Evolutionary conservation across 164 flowering plant species (phyloP), one percentile per base, ranked within the genome.

Genomic region (Brasenia schreberi): DNA sequence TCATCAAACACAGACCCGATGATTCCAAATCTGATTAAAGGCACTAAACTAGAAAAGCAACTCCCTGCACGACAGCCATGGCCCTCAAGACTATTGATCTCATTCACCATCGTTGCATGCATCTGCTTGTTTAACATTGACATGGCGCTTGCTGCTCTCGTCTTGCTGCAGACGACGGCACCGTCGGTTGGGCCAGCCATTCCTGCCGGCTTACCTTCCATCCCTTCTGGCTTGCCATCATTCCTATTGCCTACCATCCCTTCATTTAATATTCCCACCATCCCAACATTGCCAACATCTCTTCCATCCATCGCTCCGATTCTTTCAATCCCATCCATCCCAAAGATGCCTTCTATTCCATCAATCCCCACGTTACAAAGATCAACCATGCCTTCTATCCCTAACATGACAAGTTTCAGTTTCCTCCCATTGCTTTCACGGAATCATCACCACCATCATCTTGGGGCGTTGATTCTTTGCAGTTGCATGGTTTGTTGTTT

Each of bases 371-470:
- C 39, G 39, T 33, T 33, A 33, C 39, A 1, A 1, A 33, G 1
- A 64, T 19, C 18, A 42, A 43, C 66, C 66, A 64, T 11, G 12
- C 53, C 53, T 64, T 17, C 66, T 11, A 14, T 65, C 66, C 66
- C 53, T 44, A 16, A 49, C 10, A 11, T 62, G 17, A 6, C 12
- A n/a, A 18, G 9, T 14, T 43, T 19, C 66, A 12, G 33, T 9
- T 42, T 19, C 58, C 43, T n/a, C 5, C 12, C 44, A 18, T 42
- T 11, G 23, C 66, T 65, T 18, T 16, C 64, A 16, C 5, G n/a
- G 19, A 3, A n/a, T 19, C 64, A 62, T 6, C 64, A n/a, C 60
- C 60, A 12, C 60, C 60, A 33, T 33, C 39, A 33, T 33, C 39
- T 33, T 33, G 39, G 39, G 39, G 39, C 39, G 39, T 33, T 33